Evolutionary conservation across 2,329 filamentous ascomycete genomes (phyloP).

Genomic region (Pseudocercospora eumusae): DNA sequence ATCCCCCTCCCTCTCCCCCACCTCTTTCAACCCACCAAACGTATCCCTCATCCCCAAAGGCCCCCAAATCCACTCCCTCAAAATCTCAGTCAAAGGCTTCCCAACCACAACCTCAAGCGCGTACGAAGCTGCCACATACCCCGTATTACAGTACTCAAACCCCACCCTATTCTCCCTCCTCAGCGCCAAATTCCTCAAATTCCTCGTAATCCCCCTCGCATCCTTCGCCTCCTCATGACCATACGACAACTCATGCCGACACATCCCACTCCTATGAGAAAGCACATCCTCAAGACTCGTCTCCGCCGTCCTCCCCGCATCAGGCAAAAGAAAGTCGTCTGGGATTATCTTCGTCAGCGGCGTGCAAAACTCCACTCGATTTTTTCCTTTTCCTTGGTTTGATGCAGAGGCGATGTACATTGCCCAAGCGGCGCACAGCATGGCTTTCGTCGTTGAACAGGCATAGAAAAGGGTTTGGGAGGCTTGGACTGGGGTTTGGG

Average conservation of each 20-base stretch:
- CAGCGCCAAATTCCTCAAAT: background rate
- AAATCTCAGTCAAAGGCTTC: background rate
- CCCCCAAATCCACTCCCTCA: background rate
- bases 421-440: constrained; percentile 2
- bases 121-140: constrained; percentile 1
- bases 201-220: background rate
- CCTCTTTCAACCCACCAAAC: background rate
- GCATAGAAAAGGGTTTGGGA: constrained; percentile 1
- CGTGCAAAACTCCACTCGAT: background rate
- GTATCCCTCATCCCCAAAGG: constrained; percentile 6
- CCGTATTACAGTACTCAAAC: constrained; percentile 8
- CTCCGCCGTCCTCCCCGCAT: background rate
- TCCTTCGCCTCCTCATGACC: background rate
- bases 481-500: background rate
- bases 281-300: background rate
- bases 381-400: background rate
- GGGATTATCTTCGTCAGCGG: background rate
- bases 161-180: background rate
- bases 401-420: background rate
- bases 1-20: background rate
- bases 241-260: background rate
- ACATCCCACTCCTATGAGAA: background rate
- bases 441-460: background rate
- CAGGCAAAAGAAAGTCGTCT: background rate
- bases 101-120: background rate